Evolutionary conservation across 108 stramenopile genomes (phyloP).

Genomic region (Nitzschia sp.): DNA sequence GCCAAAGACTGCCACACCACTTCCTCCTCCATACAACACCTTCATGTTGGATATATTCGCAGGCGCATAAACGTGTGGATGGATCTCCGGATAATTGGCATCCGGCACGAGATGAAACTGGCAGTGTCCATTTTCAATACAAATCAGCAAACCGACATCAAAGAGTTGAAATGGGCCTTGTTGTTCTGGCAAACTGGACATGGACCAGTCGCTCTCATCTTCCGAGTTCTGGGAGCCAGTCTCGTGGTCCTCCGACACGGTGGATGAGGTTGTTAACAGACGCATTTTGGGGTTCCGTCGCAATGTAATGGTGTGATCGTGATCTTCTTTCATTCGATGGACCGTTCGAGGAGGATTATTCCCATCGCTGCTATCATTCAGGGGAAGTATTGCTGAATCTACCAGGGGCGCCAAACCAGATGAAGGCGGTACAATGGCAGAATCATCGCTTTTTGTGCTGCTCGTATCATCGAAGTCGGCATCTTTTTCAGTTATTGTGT

Average conservation of each 20-base stretch:
- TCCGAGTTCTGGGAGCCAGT: not conserved
- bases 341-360: not conserved
- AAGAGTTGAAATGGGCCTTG: not conserved
- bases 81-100: conserved; percentile 48
- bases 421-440: no score
- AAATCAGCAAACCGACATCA: conserved; percentile 22
- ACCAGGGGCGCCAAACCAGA: no score
- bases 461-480: not conserved
- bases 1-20: conserved; percentile 68
- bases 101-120: conserved; percentile 29
- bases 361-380: not conserved
- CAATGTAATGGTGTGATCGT: not conserved
- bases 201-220: conserved; percentile 4
- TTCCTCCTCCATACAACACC: conserved; percentile 40
- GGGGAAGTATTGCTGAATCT: not conserved
- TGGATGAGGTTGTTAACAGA: conserved; percentile 1
- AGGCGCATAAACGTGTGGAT: conserved; percentile 72
- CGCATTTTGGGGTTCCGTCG: conserved; percentile 10
- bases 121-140: not conserved
- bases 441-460: not conserved
- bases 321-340: not conserved
- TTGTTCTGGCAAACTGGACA: not conserved
- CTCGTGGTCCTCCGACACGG: not conserved
- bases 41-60: conserved; percentile 42
- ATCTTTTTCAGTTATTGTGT: not conserved